Evolutionary conservation across 768 basidiomycete species (phyloP).

Genomic region (Tephrocybe rancida): DNA sequence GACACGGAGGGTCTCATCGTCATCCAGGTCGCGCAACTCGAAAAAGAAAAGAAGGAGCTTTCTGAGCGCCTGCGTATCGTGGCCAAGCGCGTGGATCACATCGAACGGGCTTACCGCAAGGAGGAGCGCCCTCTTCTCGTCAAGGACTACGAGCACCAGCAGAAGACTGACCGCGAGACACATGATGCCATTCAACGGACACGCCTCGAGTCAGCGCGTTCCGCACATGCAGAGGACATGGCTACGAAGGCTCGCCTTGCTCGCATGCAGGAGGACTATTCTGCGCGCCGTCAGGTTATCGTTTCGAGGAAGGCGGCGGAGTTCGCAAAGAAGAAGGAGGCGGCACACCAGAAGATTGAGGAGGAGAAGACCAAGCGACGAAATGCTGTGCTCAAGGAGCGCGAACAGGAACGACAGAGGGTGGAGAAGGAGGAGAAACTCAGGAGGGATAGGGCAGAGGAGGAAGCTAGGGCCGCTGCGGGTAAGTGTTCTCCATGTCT

Average conservation of each 20-base stretch:
- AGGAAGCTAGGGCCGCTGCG: slow-evolving; percentile 46
- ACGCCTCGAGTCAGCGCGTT: slow-evolving; percentile 55
- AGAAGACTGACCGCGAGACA: slow-evolving; percentile 70
- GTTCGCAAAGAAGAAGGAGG: slow-evolving; percentile 58
- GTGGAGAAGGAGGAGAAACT: slow-evolving; percentile 42
- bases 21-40: slow-evolving; percentile 92
- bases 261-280: slow-evolving; percentile 75
- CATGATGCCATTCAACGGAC: slow-evolving; percentile 64
- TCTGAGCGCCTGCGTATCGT: slow-evolving; percentile 80
- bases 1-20: slow-evolving; percentile 87
- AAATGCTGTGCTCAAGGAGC: slow-evolving; percentile 53
- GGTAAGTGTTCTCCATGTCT: slow-evolving; percentile 38
- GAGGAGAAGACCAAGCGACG: slow-evolving; percentile 83
- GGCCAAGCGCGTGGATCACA: slow-evolving; percentile 90
- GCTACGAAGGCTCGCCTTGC: slow-evolving; percentile 74
- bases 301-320: slow-evolving; percentile 64
- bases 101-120: slow-evolving; percentile 93
- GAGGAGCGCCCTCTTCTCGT: slow-evolving; percentile 87
- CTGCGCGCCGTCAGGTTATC: slow-evolving; percentile 51
- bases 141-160: slow-evolving; percentile 86
- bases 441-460: slow-evolving; percentile 54
- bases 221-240: slow-evolving; percentile 66
- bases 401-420: slow-evolving; percentile 56
- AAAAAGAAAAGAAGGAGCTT: slow-evolving; percentile 93
- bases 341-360: slow-evolving; percentile 69